Base-by-base conservation (phyloP, 768 basidiomycete genomes). In the Stropharia rugosoannulata region DNA sequence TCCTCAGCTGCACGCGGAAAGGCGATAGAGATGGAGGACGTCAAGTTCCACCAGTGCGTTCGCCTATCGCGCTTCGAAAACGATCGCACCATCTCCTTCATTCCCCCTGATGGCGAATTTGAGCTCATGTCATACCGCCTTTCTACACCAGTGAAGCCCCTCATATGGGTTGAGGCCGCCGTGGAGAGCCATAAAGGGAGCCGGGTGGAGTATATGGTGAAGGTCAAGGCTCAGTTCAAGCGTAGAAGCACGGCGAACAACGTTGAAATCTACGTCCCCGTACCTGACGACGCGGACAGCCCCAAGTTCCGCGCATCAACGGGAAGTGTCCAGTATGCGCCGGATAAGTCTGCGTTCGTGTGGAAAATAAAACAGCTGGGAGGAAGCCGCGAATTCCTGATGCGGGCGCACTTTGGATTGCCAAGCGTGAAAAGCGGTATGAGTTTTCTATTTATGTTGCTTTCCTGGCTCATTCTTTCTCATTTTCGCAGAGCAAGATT, bases 281-380 rank as follows among this genome's bases (percentile, higher is more conserved):
- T 99, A 0, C 96, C 97, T 8, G 96, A 98, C 64, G 97, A 98
- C 69, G 97, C 96, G 16, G 96, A 98, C 70, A 96, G 87, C 64
- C 97, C 97, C 0, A 97, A 95, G 67, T 99, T 98, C 75, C 81
- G 95, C 95, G 93, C 96, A 18, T 89, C 95, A 13, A 95, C 94
- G 11, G 97, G 97, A 3, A 90, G 86, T 19, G 97, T 98, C 2
- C 94, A 97, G 59, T 98, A 99, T 66, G 95, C 90, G 1, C 97
- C 96, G 0, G 97, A 99, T 70, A 98, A 98, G 71, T 93, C 93
- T 15, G 94, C 95, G 2, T 98, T 98, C 66, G 92, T 98, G 1
- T 98, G 97, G 97, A 98, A 98, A 74, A 98, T 99, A 73, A 98
- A 98, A 70, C 93, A 96, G 68, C 82, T 99, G 0, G 95, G 93